Base-by-base conservation (phyloP, 2,329 filamentous ascomycete genomes). In the Aulographum hederae region DNA sequence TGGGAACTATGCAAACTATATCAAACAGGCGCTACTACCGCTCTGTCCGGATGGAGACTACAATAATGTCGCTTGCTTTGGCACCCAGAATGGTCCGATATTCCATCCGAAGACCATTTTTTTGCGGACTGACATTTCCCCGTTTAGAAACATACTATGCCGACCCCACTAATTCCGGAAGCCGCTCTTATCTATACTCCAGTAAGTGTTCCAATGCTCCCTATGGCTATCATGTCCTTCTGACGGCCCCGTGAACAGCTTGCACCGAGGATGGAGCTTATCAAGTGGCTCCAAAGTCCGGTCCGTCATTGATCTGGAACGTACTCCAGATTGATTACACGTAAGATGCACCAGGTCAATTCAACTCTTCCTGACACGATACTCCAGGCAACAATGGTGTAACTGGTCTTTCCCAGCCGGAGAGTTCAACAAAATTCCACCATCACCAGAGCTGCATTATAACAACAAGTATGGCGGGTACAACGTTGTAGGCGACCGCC, bases 391-490 rank as follows among this genome's bases (percentile, higher is more conserved):
- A 63, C 89, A 78, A 78, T 81, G 80, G 6, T 89, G 70, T 52
- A 69, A 0, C 51, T 91, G 4, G 60, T 89, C 31, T 86, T 80
- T 1, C 73, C 80, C 12, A 61, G 71, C 3, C 59, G 81, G 21
- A 67, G 73, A 37, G 43, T 82, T 1, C 60, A 72, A 2, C 81
- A 73, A 48, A 50, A 71, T 85, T 45, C 70, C 65, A 0, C 50
- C 56, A 0, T 67, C 65, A 0, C 66, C 81, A 0, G 60, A 84
- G 31, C 54, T 75, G 0, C 61, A 69, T 1, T 58, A 60, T 1
- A 71, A 89, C 50, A 89, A 91, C 59, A 72, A 75, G 45, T 75
- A 78, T 39, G 82, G 82, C 26, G 78, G 72, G 10, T 78, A 73
- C 50, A 56, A 67, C 47, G 74, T 89, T 42, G 65, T 66, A 28